Conservation (phyloP, 306 rosid genomes). For the Albizia julibrissin region DNA sequence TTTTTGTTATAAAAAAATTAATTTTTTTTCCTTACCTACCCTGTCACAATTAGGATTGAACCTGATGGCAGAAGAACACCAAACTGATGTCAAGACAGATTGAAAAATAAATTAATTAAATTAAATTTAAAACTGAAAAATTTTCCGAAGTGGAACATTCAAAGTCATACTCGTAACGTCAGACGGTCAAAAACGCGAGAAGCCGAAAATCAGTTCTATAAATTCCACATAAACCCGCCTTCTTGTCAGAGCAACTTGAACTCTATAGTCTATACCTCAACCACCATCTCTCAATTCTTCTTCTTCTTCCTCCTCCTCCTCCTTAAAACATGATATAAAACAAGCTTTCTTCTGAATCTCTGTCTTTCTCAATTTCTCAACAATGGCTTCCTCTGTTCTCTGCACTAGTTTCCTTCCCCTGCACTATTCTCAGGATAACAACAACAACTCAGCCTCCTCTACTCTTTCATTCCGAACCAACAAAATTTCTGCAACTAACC, state of each 20-base stretch:
- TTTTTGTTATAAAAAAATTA: no score
- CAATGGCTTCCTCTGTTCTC: conserved; percentile 50
- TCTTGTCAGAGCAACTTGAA: not conserved
- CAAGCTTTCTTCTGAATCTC: not conserved
- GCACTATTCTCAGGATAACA: conserved; percentile 29
- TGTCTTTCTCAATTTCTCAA: not conserved
- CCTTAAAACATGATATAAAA: not conserved
- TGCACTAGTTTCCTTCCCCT: conserved; percentile 38
- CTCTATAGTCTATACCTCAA: not conserved
- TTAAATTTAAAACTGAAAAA: no score
- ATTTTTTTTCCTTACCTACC: not conserved
- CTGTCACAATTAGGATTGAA: not conserved
- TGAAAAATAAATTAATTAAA: no score
- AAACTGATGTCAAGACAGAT: not conserved
- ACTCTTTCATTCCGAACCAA: conserved; percentile 13
- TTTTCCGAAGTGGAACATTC: not conserved
- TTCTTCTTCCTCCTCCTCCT: not conserved
- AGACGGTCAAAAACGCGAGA: not conserved
- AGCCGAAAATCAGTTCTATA: not conserved
- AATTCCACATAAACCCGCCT: not conserved
- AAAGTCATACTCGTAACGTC: not conserved
- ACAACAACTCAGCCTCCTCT: not conserved
- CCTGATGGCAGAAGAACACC: not conserved
- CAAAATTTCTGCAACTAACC: not conserved
- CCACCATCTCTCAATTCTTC: not conserved